A percentile compares a stretch with the other conserved stretches of the same genome.
phyloP scores from a whole-genome alignment of 1,284 basidiomycete genomes.

The Leccinum subrobustum region DNA sequence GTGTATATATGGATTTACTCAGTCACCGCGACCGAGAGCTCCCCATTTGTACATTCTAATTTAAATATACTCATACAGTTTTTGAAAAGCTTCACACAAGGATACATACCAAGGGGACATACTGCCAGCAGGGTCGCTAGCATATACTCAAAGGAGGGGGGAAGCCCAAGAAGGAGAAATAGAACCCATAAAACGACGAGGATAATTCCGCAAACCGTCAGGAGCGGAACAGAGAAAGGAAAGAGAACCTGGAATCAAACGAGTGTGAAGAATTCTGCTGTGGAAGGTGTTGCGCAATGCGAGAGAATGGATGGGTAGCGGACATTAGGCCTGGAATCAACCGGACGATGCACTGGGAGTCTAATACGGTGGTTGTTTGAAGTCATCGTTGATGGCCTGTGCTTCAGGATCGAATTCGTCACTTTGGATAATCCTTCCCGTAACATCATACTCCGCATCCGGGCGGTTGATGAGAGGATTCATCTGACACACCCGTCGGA shows the following conservation, averaged over 20 bases:
- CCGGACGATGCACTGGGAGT: neutral
- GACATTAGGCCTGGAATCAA: neutral
- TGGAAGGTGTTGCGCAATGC: neutral
- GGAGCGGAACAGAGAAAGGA: neutral
- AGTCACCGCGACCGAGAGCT: neutral
- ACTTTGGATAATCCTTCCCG: slow-evolving; percentile 44
- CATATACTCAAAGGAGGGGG: neutral
- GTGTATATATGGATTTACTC: neutral
- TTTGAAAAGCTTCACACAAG: neutral
- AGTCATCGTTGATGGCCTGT: slow-evolving; percentile 55
- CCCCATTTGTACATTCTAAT: neutral
- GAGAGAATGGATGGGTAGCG: neutral
- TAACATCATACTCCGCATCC: slow-evolving; percentile 49
- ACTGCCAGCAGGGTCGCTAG: neutral
- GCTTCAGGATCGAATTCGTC: slow-evolving; percentile 54
- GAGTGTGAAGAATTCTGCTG: neutral
- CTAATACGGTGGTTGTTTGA: slow-evolving; percentile 61
- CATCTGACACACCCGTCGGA: slow-evolving; percentile 40
- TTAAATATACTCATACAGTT: neutral
- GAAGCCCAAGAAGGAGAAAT: neutral
- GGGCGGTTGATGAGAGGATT: slow-evolving; percentile 52
- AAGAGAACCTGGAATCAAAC: neutral
- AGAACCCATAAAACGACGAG: neutral
- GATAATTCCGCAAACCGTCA: neutral
- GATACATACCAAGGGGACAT: neutral